Evolutionary conservation across 2,329 filamentous ascomycete genomes (phyloP).

Genomic region (Trichoderma afroharzianum): DNA sequence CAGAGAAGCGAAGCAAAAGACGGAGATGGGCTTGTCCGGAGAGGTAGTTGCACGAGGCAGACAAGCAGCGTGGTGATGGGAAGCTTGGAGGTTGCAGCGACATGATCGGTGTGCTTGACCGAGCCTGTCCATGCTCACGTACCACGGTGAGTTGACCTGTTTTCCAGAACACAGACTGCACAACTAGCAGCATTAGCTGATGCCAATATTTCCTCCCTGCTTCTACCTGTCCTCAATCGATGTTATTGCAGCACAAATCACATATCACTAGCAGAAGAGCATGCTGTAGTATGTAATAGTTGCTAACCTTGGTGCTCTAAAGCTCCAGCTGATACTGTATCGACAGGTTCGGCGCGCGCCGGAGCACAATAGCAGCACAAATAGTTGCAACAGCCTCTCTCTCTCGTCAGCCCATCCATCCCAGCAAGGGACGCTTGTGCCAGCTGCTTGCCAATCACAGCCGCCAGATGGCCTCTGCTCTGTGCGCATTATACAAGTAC

Average conservation of each 20-base stretch:
- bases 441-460: neutral
- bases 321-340: neutral
- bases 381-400: neutral
- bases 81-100: neutral
- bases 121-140: neutral
- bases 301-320: neutral
- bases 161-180: neutral
- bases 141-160: neutral
- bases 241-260: neutral
- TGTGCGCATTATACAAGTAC: neutral
- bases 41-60: neutral
- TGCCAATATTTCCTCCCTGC: neutral
- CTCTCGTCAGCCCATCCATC: neutral
- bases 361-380: neutral
- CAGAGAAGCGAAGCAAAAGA: neutral
- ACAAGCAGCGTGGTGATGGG: neutral
- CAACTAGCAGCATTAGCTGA: neutral
- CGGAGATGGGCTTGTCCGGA: neutral
- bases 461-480: neutral
- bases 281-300: neutral
- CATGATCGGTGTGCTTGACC: neutral
- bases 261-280: neutral
- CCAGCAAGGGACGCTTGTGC: neutral
- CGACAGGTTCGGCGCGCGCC: neutral
- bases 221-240: neutral